Conservation (phyloP, 1,284 basidiomycete species). For the Takashimella tepidaria region DNA sequence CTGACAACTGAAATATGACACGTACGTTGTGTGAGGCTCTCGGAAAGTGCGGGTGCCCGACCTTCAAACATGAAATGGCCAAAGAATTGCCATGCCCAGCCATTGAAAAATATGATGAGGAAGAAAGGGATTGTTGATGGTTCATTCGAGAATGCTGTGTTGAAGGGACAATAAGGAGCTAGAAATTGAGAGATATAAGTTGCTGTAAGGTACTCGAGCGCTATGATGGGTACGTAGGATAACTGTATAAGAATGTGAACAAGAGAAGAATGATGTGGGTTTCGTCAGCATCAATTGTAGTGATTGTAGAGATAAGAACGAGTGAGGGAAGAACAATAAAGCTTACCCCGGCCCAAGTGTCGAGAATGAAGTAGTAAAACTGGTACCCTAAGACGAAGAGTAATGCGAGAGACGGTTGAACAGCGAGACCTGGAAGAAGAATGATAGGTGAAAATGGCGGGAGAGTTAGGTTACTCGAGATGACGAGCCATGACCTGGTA, state of each 20-base stretch:
- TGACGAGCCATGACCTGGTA: constrained; percentile 49
- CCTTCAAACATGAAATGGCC: constrained; percentile 78
- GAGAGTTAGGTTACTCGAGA: constrained; percentile 54
- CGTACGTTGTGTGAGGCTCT: constrained; percentile 76
- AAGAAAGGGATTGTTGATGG: constrained; percentile 49
- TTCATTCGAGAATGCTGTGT: constrained; percentile 4
- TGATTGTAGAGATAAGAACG: not conserved
- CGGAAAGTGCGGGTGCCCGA: constrained; percentile 74
- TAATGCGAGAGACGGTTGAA: constrained; percentile 63
- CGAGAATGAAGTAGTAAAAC: constrained; percentile 68
- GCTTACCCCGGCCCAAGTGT: constrained; percentile 73
- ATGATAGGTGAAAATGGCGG: constrained; percentile 58
- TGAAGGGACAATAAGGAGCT: constrained; percentile 51
- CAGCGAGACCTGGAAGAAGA: constrained; percentile 57
- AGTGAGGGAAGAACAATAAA: not conserved
- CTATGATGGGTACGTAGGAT: constrained; percentile 33
- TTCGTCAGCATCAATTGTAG: not conserved
- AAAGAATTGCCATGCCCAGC: constrained; percentile 79
- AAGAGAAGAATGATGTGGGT: not conserved
- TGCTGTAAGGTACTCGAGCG: constrained; percentile 34
- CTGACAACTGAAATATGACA: no score
- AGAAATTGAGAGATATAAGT: constrained; percentile 53
- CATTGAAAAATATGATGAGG: constrained; percentile 54
- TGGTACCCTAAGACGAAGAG: constrained; percentile 58
- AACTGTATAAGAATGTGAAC: constrained; percentile 13